Evolutionary conservation across 208 protist species (phyloP).

Genomic region (Leishmania aethiopica): DNA sequence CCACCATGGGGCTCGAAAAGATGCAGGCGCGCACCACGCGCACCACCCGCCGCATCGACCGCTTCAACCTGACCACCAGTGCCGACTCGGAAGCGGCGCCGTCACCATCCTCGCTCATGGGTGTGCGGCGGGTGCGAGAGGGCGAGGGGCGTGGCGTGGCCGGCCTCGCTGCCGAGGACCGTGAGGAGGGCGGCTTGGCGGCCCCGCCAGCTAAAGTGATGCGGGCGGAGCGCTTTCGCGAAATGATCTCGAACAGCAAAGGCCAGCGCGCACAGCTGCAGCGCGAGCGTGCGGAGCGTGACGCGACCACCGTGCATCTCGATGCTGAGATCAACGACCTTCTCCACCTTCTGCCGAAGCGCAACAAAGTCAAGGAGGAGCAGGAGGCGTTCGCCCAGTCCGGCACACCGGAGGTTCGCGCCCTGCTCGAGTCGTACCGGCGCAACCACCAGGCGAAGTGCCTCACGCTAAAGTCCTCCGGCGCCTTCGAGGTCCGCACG

Average conservation of each 20-base stretch:
- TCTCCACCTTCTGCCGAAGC: slow-evolving; percentile 66
- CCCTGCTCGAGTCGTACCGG: slow-evolving; percentile 48
- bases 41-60: slow-evolving; percentile 37
- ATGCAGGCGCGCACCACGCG: slow-evolving; percentile 23
- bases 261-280: slow-evolving; percentile 59
- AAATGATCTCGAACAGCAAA: slow-evolving; percentile 71
- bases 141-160: slow-evolving; percentile 10
- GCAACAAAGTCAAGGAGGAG: slow-evolving; percentile 70
- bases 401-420: slow-evolving; percentile 68
- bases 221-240: slow-evolving; percentile 63
- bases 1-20: slow-evolving; percentile 30
- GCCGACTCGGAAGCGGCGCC: slow-evolving; percentile 1
- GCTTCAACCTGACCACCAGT: slow-evolving; percentile 33
- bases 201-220: slow-evolving; percentile 43
- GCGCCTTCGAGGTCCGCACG: slow-evolving; percentile 40
- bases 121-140: slow-evolving; percentile 28
- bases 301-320: slow-evolving; percentile 59
- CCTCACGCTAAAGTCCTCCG: slow-evolving; percentile 46
- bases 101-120: slow-evolving; percentile 20
- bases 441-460: slow-evolving; percentile 51
- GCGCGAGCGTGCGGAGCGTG: slow-evolving; percentile 65
- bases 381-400: slow-evolving; percentile 49
- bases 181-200: not conserved
- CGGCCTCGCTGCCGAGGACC: slow-evolving; percentile 12
- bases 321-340: slow-evolving; percentile 72